These are phyloP conservation scores for Kalanchoe fedtschenkoi DNA, from an alignment of 164 flowering plant genomes.

Conservation along the genomic window DNA sequence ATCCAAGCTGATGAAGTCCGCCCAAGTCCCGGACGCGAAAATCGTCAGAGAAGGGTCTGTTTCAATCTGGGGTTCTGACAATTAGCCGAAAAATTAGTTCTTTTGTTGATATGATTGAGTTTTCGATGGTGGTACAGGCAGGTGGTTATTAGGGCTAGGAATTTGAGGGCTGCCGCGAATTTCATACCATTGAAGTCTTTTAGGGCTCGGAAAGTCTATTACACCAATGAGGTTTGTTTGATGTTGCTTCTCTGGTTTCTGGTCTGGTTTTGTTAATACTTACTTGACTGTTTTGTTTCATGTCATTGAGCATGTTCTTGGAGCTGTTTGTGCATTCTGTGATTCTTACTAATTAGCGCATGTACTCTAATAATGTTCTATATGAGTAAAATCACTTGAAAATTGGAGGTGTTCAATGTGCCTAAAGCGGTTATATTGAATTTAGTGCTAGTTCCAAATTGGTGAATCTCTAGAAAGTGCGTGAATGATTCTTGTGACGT, in stretches of 20 bases:
- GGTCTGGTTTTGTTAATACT: neutral
- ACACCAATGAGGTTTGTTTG: slow-evolving; percentile 61
- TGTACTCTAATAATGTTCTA: no score
- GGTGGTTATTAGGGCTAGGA: slow-evolving; percentile 77
- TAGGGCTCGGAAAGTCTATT: slow-evolving; percentile 62
- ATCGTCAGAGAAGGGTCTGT: slow-evolving; percentile 80
- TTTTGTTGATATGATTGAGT: neutral
- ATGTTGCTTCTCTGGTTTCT: neutral
- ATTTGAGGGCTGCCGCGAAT: slow-evolving; percentile 64
- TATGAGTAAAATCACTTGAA: no score
- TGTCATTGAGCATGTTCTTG: no score
- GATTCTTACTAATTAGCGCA: no score
- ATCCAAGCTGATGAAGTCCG: slow-evolving; percentile 84
- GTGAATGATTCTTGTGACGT: no score
- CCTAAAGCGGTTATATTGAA: no score
- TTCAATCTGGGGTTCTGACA: neutral
- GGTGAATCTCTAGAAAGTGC: no score
- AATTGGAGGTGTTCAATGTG: no score
- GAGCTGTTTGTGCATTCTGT: no score
- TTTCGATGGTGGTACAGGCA: slow-evolving; percentile 33
- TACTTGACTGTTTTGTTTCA: no score
- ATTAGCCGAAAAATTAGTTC: neutral
- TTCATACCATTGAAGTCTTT: slow-evolving; percentile 78
- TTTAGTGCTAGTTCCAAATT: no score
- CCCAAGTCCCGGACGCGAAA: slow-evolving; percentile 65